Conservation (phyloP, 805 yeast species). For the Isabelozyma gotoi region DNA sequence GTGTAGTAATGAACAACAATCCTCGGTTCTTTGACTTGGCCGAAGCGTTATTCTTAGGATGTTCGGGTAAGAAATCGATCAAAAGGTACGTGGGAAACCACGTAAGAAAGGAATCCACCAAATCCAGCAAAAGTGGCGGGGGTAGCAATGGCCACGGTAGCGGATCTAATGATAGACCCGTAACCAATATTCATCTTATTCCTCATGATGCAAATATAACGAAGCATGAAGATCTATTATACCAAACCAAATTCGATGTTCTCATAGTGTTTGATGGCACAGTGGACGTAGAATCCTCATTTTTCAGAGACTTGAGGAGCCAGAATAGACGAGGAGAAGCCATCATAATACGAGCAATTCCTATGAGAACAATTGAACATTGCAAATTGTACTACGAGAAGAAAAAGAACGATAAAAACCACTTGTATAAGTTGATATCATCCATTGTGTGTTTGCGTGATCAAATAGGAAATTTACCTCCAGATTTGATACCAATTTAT, state of each 20-base stretch:
- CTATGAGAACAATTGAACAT: slow-evolving; percentile 84
- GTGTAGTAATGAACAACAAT: slow-evolving; percentile 66
- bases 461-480: slow-evolving; percentile 77
- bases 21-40: slow-evolving; percentile 65
- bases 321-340: slow-evolving; percentile 37
- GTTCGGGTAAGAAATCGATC: slow-evolving; percentile 44
- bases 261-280: slow-evolving; percentile 65
- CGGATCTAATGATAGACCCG: not conserved
- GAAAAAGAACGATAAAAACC: slow-evolving; percentile 25
- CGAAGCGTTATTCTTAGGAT: slow-evolving; percentile 70
- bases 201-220: slow-evolving; percentile 34
- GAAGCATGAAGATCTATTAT: slow-evolving; percentile 22
- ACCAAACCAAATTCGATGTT: slow-evolving; percentile 48
- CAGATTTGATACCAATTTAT: slow-evolving; percentile 75
- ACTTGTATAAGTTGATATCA: slow-evolving; percentile 69
- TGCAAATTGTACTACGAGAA: slow-evolving; percentile 51
- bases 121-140: slow-evolving; percentile 11
- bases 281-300: slow-evolving; percentile 42
- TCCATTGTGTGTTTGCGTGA: slow-evolving; percentile 82
- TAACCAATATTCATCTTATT: slow-evolving; percentile 39
- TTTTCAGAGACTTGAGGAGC: slow-evolving; percentile 22
- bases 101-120: slow-evolving; percentile 45
- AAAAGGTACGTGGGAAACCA: slow-evolving; percentile 63
- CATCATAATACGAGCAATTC: slow-evolving; percentile 67
- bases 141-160: too few relatives aligned